phyloP scores from a whole-genome alignment of 2,329 filamentous ascomycete species.

The Exophiala lecanii-corni region DNA sequence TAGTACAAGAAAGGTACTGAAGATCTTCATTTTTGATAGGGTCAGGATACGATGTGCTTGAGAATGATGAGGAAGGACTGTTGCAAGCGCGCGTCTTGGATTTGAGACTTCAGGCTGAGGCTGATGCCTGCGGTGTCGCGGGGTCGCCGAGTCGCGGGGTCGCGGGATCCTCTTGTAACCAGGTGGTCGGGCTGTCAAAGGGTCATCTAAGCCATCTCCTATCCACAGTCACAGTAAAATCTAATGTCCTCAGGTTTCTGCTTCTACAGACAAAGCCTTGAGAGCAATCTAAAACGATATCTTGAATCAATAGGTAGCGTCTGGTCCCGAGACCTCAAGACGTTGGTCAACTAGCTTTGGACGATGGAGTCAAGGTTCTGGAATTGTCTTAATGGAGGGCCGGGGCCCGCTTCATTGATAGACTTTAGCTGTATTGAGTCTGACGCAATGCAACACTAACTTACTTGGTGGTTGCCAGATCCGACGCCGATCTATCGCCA shows the following conservation, averaged over 20 bases:
- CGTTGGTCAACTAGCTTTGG: no score
- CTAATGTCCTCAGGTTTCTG: not conserved
- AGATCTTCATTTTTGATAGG: conserved; percentile 5
- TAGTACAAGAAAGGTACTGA: conserved; percentile 3
- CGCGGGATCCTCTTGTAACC: no score
- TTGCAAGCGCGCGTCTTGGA: not conserved
- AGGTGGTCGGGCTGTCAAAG: not conserved
- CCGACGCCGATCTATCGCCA: no score
- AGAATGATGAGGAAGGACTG: not conserved
- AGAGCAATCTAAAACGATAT: no score
- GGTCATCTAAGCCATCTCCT: not conserved
- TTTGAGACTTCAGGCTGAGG: not conserved
- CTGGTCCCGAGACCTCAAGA: no score
- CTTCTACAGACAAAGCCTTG: not conserved
- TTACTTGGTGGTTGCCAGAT: no score
- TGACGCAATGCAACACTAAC: no score
- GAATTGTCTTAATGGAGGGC: no score
- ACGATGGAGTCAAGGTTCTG: no score
- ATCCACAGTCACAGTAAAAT: not conserved
- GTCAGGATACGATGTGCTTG: not conserved
- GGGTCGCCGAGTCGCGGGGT: not conserved
- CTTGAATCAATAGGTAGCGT: no score
- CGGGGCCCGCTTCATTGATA: no score
- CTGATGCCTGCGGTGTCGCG: not conserved
- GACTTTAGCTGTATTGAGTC: no score